Evolutionary conservation across 179 eudicot genomes (phyloP).

Genomic region (Sideroxylon spinosum): DNA sequence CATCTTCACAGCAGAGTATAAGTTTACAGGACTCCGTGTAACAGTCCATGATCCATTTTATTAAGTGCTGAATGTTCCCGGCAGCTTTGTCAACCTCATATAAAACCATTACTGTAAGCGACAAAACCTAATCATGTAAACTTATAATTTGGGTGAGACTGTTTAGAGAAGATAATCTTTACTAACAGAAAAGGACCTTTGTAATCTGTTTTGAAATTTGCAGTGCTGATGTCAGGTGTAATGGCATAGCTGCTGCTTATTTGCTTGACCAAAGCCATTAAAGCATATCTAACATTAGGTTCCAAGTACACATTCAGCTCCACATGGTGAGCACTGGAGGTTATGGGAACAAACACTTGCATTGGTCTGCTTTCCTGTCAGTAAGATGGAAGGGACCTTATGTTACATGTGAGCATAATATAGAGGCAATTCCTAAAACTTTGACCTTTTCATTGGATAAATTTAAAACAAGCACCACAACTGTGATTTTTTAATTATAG

Average conservation of each 20-base stretch:
- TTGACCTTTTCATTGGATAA: neutral
- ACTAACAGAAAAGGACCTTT: slow-evolving; percentile 26
- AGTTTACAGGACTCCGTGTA: slow-evolving; percentile 46
- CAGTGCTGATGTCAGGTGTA: slow-evolving; percentile 37
- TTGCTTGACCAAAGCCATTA: slow-evolving; percentile 44
- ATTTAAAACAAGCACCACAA: neutral
- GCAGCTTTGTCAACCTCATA: slow-evolving; percentile 47
- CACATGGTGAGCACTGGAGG: slow-evolving; percentile 47
- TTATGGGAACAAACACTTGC: slow-evolving; percentile 38
- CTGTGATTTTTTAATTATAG: neutral
- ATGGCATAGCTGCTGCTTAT: slow-evolving; percentile 31
- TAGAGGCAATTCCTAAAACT: neutral
- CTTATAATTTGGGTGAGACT: neutral
- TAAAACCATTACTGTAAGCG: slow-evolving; percentile 39
- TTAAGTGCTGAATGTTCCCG: slow-evolving; percentile 39
- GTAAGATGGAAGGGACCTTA: neutral
- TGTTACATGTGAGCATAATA: neutral
- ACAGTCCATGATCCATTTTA: slow-evolving; percentile 55
- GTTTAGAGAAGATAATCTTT: neutral
- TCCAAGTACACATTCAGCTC: slow-evolving; percentile 40
- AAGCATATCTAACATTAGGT: slow-evolving; percentile 37
- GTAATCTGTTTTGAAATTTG: slow-evolving; percentile 32
- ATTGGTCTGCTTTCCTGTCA: slow-evolving; percentile 36
- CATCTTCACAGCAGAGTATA: slow-evolving; percentile 50
- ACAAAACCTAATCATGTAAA: neutral